Conservation (phyloP, 768 basidiomycete species). For the Leccinum variicolor region DNA sequence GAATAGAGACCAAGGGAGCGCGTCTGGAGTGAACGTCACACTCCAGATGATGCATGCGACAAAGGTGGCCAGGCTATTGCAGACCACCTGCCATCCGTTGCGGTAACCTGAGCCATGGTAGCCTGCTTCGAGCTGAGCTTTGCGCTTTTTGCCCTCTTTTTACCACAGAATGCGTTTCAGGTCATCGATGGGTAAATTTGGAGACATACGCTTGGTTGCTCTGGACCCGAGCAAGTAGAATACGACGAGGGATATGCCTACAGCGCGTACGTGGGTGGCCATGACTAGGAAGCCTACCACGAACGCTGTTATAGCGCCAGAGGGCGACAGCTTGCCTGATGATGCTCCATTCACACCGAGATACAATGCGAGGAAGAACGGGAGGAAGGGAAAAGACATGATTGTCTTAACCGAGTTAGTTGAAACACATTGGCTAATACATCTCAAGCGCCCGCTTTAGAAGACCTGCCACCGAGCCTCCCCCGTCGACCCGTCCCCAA, state of each 20-base stretch:
- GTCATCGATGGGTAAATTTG: background rate
- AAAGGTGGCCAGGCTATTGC: conserved; percentile 69
- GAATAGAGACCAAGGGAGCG: conserved; percentile 37
- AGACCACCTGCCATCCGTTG: conserved; percentile 76
- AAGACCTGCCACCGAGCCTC: conserved; percentile 8
- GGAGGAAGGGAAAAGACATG: conserved; percentile 35
- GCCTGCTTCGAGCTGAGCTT: conserved; percentile 75
- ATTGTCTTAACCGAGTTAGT: background rate
- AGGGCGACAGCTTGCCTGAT: conserved; percentile 71
- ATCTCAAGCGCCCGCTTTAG: background rate
- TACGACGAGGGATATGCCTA: conserved; percentile 63
- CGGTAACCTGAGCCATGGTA: conserved; percentile 74
- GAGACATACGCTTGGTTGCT: conserved; percentile 72
- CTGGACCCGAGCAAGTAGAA: conserved; percentile 80
- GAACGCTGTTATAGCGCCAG: conserved; percentile 76
- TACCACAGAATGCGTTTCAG: background rate
- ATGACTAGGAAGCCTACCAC: conserved; percentile 72
- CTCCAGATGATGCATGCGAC: conserved; percentile 65
- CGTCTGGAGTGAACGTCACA: conserved; percentile 46
- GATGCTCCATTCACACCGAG: conserved; percentile 68
- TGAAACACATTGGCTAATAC: background rate
- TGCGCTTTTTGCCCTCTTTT: conserved; percentile 69
- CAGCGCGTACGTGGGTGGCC: conserved; percentile 59
- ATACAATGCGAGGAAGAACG: conserved; percentile 46
- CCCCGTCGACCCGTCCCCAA: conserved; percentile 30